phyloP scores from a whole-genome alignment of 2,329 filamentous ascomycete genomes.

The Xylaria polymorpha region DNA sequence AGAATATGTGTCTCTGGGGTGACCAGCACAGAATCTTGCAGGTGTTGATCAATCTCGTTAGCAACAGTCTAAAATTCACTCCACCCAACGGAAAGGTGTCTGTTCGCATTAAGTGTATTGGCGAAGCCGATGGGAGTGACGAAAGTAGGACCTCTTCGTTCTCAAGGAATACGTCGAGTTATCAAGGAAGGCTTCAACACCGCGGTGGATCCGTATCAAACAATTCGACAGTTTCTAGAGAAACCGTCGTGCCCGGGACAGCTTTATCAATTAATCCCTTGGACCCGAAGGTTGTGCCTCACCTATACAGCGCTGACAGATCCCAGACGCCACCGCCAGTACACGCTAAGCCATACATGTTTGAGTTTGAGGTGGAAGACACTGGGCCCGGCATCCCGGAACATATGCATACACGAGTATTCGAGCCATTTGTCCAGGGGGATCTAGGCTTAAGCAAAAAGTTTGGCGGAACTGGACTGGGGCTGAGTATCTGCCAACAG shows the following conservation, averaged over 20 bases:
- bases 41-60: constrained; percentile 92
- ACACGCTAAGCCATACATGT: constrained; percentile 74
- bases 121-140: constrained; percentile 63
- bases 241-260: constrained; percentile 55
- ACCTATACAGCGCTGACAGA: constrained; percentile 63
- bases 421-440: constrained; percentile 95
- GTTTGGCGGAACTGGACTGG: constrained; percentile 88
- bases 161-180: constrained; percentile 58
- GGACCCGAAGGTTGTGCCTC: constrained; percentile 64
- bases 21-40: constrained; percentile 91
- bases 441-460: constrained; percentile 90
- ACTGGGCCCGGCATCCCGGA: constrained; percentile 87
- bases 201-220: constrained; percentile 62
- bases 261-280: constrained; percentile 72
- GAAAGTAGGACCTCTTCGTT: constrained; percentile 65
- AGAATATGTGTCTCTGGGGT: constrained; percentile 91
- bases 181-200: constrained; percentile 57
- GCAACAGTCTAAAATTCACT: constrained; percentile 93
- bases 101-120: constrained; percentile 79
- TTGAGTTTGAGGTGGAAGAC: constrained; percentile 90
- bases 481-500: constrained; percentile 89
- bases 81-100: constrained; percentile 79
- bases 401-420: constrained; percentile 82
- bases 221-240: constrained; percentile 63
- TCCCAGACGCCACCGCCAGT: constrained; percentile 70